Conservation (phyloP, 2,329 filamentous ascomycete species). For the Rhynchosporium graminicola region DNA sequence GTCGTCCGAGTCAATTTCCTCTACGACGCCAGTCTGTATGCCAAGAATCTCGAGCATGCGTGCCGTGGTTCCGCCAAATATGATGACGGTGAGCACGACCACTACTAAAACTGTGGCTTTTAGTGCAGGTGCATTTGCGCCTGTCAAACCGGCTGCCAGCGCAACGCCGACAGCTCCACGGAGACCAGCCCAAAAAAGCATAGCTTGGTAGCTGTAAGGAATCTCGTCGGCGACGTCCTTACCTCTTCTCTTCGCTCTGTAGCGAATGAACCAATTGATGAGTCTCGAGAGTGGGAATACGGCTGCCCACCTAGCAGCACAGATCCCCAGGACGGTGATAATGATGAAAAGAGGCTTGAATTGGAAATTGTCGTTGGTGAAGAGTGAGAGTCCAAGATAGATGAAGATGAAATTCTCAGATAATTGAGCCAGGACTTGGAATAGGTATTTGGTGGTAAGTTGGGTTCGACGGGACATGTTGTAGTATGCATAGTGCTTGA, state of each 20-base stretch:
- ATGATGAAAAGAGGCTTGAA: conserved; percentile 97
- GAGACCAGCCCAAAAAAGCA: conserved; percentile 99
- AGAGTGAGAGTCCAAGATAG: conserved; percentile 91
- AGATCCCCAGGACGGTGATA: conserved; percentile 88
- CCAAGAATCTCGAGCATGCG: conserved; percentile 96
- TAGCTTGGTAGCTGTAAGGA: conserved; percentile 94
- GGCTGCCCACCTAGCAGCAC: conserved; percentile 86
- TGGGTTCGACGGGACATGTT: conserved; percentile 99
- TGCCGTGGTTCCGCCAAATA: conserved; percentile 95
- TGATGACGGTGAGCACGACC: conserved; percentile 96
- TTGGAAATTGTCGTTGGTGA: conserved; percentile 83
- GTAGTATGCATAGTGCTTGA: conserved; percentile 99
- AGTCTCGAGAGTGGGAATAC: conserved; percentile 88
- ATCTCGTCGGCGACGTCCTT: conserved; percentile 81
- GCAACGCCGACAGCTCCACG: conserved; percentile 95
- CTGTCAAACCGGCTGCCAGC: conserved; percentile 82
- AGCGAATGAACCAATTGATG: conserved; percentile 92
- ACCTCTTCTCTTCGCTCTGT: conserved; percentile 76
- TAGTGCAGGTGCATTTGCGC: conserved; percentile 77
- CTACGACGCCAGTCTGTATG: conserved; percentile 94
- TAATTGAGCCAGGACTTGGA: conserved; percentile 89
- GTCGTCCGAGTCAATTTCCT: conserved; percentile 96
- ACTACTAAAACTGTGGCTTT: conserved; percentile 96
- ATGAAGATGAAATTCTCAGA: conserved; percentile 99
- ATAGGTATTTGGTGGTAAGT: conserved; percentile 96